Conservation (phyloP, 352 stramenopile genomes). For the Phytophthora pseudosyringae region DNA sequence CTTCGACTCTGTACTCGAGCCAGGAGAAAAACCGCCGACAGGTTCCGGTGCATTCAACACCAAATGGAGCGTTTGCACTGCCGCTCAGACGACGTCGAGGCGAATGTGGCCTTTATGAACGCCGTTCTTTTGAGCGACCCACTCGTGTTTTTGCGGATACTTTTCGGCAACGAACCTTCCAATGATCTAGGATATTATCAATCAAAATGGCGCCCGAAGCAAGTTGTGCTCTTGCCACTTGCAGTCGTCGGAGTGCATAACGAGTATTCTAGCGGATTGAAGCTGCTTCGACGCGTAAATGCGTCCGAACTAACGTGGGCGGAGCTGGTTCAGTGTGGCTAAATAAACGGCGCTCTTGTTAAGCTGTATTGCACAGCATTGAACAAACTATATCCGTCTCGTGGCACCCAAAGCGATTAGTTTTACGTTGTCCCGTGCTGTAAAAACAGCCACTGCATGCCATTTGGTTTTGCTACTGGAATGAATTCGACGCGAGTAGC, state of each 20-base stretch:
- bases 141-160: constrained; percentile 28
- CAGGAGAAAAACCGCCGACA: neutral
- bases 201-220: constrained; percentile 7
- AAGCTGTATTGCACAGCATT: neutral
- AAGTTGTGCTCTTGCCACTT: constrained; percentile 22
- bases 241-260: constrained; percentile 6
- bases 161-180: neutral
- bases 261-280: constrained; percentile 11
- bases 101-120: constrained; percentile 43
- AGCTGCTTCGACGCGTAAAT: constrained; percentile 11
- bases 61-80: constrained; percentile 18
- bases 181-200: constrained; percentile 25
- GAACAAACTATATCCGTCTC: too few species aligned
- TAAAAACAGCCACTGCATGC: too few species aligned
- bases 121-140: constrained; percentile 43
- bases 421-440: too few species aligned
- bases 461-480: too few species aligned
- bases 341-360: neutral
- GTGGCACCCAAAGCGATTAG: too few species aligned
- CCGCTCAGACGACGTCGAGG: constrained; percentile 9
- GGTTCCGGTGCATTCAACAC: constrained; percentile 9
- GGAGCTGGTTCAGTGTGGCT: constrained; percentile 29
- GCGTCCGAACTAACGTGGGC: constrained; percentile 13
- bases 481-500: too few species aligned
- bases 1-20: neutral